These are phyloP conservation scores for Peronospora destructor DNA, from an alignment of 352 stramenopile species.

Conservation along the genomic window DNA sequence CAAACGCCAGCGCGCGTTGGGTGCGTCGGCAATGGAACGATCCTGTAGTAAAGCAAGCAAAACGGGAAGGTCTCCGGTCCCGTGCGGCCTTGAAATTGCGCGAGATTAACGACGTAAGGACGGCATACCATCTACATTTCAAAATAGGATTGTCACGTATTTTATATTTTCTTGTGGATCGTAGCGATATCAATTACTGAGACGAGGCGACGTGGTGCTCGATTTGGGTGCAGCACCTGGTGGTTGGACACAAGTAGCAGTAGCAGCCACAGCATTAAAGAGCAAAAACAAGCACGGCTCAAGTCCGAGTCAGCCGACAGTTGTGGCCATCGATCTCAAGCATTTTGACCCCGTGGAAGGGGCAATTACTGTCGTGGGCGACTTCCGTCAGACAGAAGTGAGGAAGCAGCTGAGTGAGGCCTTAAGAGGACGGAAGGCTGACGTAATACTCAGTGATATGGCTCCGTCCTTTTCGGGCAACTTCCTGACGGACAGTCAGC, in stretches of 20 bases:
- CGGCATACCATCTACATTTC: neutral
- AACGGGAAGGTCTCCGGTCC: constrained; percentile 73
- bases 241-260: constrained; percentile 79
- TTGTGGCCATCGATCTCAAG: constrained; percentile 74
- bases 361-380: constrained; percentile 61
- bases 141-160: neutral
- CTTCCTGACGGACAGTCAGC: constrained; percentile 66
- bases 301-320: constrained; percentile 12
- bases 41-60: constrained; percentile 78
- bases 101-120: constrained; percentile 63
- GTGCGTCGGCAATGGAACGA: constrained; percentile 81
- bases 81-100: constrained; percentile 77
- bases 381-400: constrained; percentile 64
- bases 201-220: constrained; percentile 59
- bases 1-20: constrained; percentile 76
- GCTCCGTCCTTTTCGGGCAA: constrained; percentile 77
- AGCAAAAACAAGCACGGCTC: constrained; percentile 5
- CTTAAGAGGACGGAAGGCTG: constrained; percentile 39
- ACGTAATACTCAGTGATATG: constrained; percentile 88
- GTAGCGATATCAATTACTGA: constrained; percentile 43
- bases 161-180: neutral
- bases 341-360: constrained; percentile 67
- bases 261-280: constrained; percentile 39
- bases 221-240: constrained; percentile 80
- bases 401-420: constrained; percentile 47